Evolutionary conservation across 1,284 basidiomycete species (phyloP).

Genomic region (Tylopilus orsonianus): DNA sequence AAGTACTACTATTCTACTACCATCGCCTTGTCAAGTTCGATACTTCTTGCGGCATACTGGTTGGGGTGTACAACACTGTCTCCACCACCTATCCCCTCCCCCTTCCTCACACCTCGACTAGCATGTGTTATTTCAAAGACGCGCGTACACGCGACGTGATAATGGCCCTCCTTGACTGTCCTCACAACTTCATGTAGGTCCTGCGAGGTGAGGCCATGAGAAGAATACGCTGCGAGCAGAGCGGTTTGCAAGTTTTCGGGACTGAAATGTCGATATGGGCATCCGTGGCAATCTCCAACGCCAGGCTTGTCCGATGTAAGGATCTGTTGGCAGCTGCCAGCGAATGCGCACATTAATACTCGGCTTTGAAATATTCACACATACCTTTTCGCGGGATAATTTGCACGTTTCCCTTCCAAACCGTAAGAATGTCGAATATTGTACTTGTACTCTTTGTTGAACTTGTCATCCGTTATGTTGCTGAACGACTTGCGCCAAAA

Average conservation of each 20-base stretch:
- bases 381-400: slow-evolving; percentile 91
- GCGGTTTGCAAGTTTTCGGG: slow-evolving; percentile 82
- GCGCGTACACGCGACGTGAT: slow-evolving; percentile 95
- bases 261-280: slow-evolving; percentile 93
- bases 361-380: slow-evolving; percentile 16
- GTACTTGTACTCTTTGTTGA: slow-evolving; percentile 98
- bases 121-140: slow-evolving; percentile 95
- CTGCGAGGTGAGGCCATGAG: slow-evolving; percentile 56
- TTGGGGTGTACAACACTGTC: slow-evolving; percentile 97
- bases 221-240: slow-evolving; percentile 72
- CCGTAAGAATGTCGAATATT: slow-evolving; percentile 97
- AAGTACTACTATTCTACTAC: slow-evolving; percentile 18
- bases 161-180: slow-evolving; percentile 81
- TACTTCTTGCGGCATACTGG: slow-evolving; percentile 72
- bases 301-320: slow-evolving; percentile 77
- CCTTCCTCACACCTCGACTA: slow-evolving; percentile 74
- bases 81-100: slow-evolving; percentile 84
- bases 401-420: slow-evolving; percentile 90
- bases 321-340: slow-evolving; percentile 84
- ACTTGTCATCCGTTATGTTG: slow-evolving; percentile 87
- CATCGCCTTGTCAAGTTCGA: slow-evolving; percentile 57
- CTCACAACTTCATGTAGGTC: slow-evolving; percentile 89
- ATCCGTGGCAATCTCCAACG: slow-evolving; percentile 81
- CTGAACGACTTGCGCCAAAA: slow-evolving; percentile 94
- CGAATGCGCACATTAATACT: slow-evolving; percentile 3